Evolutionary conservation across 495 filamentous ascomycete genomes (phyloP), one percentile per base, ranked within the genome.

Genomic region (Penicillium samsonianum): DNA sequence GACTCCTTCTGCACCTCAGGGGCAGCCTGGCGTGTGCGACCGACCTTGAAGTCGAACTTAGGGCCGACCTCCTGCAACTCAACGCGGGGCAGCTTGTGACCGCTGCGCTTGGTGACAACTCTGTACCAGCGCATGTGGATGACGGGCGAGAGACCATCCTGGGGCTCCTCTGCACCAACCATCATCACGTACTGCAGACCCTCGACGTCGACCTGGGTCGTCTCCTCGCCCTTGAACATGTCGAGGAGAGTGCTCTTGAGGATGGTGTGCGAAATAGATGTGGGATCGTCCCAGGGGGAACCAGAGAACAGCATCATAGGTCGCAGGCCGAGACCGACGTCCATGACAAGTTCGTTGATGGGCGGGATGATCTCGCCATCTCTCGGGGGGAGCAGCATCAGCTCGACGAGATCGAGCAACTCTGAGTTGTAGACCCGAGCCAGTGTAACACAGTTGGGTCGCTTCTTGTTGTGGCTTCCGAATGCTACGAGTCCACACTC

Each of bases 11-110:
- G 78, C 65, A 89, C 80, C 11, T 83, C 85, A 45, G 82, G 79
- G 41, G 96, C 86, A 11, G 94, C 83, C 69, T 91, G 84, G 67
- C 84, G 86, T n/a, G 82, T 73, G 55, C 94, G 85, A 28, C 94
- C 91, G 49, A 97, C 73, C 60, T 86, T 86, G 78, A 96, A 95
- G 73, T 98, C 94, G 69, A 98, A 91, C 68, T 95, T 84, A 44
- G 95, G 93, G 1, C 94, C 94, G 75, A 96, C 92, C 79, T 96
- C 92, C 73, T 96, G 90, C 50, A 97, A 76, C 74, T 98, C 94
- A 10, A 98, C 90, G 35, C 91, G 81, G 2, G 94, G 94, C 19
- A 97, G 76, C 66, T 86, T 89, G 76, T 92, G 88, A 19, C 91
- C 92, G 62, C 88, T 90, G 54, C 84, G 87, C 80, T 90, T 90